Conservation (phyloP, 192 early-diverging fungal genomes). For the Coemansia sp. region DNA sequence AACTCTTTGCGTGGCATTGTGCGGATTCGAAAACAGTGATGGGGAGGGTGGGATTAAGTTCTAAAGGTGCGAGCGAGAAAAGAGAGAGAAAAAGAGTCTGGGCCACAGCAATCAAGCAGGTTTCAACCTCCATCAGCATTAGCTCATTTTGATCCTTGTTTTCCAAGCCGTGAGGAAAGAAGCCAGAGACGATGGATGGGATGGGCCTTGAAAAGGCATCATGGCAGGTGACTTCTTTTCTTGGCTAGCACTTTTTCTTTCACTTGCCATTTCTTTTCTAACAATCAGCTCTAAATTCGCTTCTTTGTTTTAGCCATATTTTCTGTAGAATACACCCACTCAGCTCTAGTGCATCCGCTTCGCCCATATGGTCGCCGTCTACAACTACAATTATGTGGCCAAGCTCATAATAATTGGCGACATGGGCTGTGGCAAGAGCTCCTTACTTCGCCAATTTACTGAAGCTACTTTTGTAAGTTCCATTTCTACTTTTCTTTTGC, state of each 20-base stretch:
- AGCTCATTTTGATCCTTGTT: too few relatives aligned
- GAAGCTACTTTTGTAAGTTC: constrained; percentile 53
- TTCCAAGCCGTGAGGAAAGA: too few relatives aligned
- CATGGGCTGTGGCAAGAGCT: constrained; percentile 60
- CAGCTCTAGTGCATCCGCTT: neutral
- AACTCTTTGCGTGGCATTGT: constrained; percentile 42
- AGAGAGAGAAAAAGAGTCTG: neutral
- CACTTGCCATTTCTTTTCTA: neutral
- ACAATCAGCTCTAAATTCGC: too few relatives aligned
- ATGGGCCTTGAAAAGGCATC: neutral
- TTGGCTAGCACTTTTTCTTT: neutral
- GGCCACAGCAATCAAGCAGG: too few relatives aligned
- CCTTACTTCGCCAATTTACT: constrained; percentile 54
- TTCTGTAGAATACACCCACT: neutral
- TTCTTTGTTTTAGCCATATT: too few relatives aligned
- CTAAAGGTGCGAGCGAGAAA: neutral
- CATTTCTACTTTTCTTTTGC: neutral
- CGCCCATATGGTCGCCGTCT: constrained; percentile 45
- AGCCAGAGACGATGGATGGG: neutral
- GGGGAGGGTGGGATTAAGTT: neutral
- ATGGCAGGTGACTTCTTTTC: neutral
- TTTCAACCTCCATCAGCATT: too few relatives aligned
- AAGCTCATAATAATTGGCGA: constrained; percentile 60
- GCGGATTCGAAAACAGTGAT: neutral
- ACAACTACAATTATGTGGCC: constrained; percentile 57